Evolutionary conservation across 768 basidiomycete species (phyloP).

Genomic region (Pluteus cervinus): DNA sequence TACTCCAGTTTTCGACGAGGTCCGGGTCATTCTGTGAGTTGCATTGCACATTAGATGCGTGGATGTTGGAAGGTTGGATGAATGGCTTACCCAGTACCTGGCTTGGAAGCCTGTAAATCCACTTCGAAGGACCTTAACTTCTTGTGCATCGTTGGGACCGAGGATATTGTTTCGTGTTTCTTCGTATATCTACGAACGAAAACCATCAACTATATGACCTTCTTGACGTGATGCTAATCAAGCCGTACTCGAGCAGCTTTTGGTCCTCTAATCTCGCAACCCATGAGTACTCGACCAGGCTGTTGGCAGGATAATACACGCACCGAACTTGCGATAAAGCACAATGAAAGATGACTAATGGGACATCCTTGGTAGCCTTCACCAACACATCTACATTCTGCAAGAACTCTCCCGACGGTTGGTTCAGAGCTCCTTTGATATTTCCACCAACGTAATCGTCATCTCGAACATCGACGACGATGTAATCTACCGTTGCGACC

Average conservation of each 20-base stretch:
- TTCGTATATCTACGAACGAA: conserved; percentile 50
- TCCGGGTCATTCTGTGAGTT: conserved; percentile 49
- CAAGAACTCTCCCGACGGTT: conserved; percentile 58
- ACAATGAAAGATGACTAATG: conserved; percentile 73
- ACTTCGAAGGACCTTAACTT: conserved; percentile 61
- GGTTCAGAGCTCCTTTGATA: conserved; percentile 57
- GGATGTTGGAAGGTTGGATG: too few relatives aligned
- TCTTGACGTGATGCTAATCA: conserved; percentile 1
- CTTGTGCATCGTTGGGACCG: conserved; percentile 39
- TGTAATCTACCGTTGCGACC: conserved; percentile 55
- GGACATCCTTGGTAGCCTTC: conserved; percentile 52
- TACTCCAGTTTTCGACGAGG: conserved; percentile 75
- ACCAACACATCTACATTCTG: conserved; percentile 53
- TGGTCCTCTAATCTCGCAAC: conserved; percentile 49
- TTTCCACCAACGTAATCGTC: conserved; percentile 77
- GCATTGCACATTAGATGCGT: not conserved
- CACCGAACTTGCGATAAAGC: conserved; percentile 72
- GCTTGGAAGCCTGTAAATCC: conserved; percentile 71
- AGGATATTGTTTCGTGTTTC: conserved; percentile 49
- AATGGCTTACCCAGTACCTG: conserved; percentile 53
- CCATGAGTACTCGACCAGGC: conserved; percentile 7
- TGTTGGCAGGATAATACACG: conserved; percentile 17
- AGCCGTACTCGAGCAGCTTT: conserved; percentile 63
- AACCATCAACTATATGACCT: conserved; percentile 7
- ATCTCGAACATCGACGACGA: conserved; percentile 83